Evolutionary conservation across 805 yeast genomes (phyloP).

Genomic region (Jamesozyma gamospora): DNA sequence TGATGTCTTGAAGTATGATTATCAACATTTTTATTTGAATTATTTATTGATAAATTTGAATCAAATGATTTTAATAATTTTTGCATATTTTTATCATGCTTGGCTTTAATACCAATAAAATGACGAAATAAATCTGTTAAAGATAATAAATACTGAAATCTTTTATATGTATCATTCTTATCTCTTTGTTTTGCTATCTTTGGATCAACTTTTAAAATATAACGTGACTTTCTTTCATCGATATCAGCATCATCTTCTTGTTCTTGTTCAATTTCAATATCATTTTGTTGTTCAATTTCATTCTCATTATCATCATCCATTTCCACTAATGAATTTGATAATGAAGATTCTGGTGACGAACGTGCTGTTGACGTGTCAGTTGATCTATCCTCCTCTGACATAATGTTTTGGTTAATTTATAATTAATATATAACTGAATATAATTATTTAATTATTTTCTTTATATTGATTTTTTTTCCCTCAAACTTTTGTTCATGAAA

Average conservation of each 20-base stretch:
- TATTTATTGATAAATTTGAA: slow-evolving; percentile 18
- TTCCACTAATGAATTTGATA: neutral
- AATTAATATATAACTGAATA: too few relatives aligned
- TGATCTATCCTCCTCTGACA: neutral
- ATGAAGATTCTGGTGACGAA: neutral
- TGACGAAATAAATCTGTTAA: slow-evolving; percentile 81
- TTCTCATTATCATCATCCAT: neutral
- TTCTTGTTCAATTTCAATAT: too few relatives aligned
- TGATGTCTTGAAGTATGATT: slow-evolving; percentile 38
- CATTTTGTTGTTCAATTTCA: neutral
- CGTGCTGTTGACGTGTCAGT: neutral
- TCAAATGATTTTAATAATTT: slow-evolving; percentile 36
- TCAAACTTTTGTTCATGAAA: too few relatives aligned
- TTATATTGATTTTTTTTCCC: too few relatives aligned
- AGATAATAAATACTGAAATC: slow-evolving; percentile 73
- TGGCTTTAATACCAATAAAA: slow-evolving; percentile 72
- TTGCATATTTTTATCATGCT: slow-evolving; percentile 65
- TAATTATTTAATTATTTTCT: too few relatives aligned
- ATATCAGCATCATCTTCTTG: neutral
- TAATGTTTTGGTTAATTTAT: too few relatives aligned
- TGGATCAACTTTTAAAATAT: slow-evolving; percentile 44
- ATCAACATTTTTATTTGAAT: slow-evolving; percentile 36
- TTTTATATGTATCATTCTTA: slow-evolving; percentile 58
- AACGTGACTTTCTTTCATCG: slow-evolving; percentile 38
- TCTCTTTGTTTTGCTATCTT: slow-evolving; percentile 45